These are phyloP conservation scores for Colletotrichum echinochloae DNA, from an alignment of 2,329 filamentous ascomycete genomes.

Conservation along the genomic window DNA sequence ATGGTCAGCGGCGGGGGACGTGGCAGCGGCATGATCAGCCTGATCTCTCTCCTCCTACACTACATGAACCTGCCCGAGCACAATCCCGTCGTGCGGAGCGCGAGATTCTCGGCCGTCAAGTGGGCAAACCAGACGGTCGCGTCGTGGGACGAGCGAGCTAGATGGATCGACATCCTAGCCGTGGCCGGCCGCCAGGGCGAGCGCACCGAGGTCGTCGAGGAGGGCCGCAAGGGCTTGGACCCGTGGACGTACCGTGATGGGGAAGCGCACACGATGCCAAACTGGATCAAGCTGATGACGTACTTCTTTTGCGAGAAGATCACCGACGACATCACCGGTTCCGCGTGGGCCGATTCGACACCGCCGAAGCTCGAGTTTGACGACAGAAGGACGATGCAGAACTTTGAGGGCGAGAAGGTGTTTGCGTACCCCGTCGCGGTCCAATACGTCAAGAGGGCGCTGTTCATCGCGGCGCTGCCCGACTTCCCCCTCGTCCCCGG, in stretches of 20 bases:
- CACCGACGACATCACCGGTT: conserved; percentile 19
- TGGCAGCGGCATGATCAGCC: conserved; percentile 40
- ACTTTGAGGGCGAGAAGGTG: conserved; percentile 60
- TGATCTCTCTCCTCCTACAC: conserved; percentile 70
- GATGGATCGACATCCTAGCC: conserved; percentile 91
- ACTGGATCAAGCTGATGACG: conserved; percentile 64
- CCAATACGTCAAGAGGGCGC: conserved; percentile 70
- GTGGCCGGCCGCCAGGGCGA: conserved; percentile 75
- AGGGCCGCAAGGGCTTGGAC: conserved; percentile 89
- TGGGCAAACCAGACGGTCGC: conserved; percentile 91
- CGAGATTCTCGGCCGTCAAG: conserved; percentile 84
- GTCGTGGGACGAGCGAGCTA: conserved; percentile 80
- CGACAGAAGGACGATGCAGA: conserved; percentile 54
- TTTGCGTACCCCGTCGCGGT: conserved; percentile 76
- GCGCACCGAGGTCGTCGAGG: conserved; percentile 86
- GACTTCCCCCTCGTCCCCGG: conserved; percentile 76
- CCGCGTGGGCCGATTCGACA: conserved; percentile 5
- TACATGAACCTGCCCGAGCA: conserved; percentile 71
- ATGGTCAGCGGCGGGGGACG: conserved; percentile 46
- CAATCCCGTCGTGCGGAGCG: conserved; percentile 72
- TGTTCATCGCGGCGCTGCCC: conserved; percentile 62
- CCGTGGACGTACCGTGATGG: conserved; percentile 63
- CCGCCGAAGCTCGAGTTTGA: conserved; percentile 39
- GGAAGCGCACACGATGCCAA: conserved; percentile 52
- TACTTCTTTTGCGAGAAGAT: conserved; percentile 59